Evolutionary conservation across 2,329 filamentous ascomycete species (phyloP).

Genomic region (Didymella exigua): DNA sequence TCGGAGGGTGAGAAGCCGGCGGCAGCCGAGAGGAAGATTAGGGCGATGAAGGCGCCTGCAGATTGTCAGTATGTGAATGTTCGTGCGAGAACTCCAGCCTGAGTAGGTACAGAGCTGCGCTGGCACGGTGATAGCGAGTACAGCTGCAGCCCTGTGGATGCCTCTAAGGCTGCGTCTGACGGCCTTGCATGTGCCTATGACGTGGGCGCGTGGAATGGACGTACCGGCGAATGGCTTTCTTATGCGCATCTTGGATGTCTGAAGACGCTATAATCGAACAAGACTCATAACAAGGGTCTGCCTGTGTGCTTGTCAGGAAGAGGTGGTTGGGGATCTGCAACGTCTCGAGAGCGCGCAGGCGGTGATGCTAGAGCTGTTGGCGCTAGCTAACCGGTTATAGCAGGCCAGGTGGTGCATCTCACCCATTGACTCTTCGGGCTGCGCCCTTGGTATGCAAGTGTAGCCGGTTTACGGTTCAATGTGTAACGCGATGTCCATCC

Average conservation of each 20-base stretch:
- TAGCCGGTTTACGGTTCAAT: not conserved
- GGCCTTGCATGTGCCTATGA: constrained; percentile 21
- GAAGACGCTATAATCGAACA: constrained; percentile 17
- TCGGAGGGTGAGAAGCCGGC: constrained; percentile 70
- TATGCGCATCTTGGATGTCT: constrained; percentile 70
- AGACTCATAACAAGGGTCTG: constrained; percentile 14
- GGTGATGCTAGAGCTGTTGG: constrained; percentile 11
- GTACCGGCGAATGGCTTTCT: constrained; percentile 86
- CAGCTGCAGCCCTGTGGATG: not conserved
- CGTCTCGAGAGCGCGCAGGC: constrained; percentile 6
- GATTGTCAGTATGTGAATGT: not conserved
- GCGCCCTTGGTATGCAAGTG: not conserved
- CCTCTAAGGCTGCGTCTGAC: not conserved
- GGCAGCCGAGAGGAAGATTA: constrained; percentile 69
- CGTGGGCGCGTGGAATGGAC: constrained; percentile 38
- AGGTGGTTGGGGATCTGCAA: constrained; percentile 15
- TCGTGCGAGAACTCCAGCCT: not conserved
- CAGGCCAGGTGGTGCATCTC: constrained; percentile 6
- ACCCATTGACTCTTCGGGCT: not conserved
- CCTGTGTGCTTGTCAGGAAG: not conserved
- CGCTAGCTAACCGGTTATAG: constrained; percentile 10
- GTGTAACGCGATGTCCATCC: not conserved
- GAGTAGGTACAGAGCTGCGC: not conserved
- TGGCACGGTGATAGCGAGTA: not conserved
- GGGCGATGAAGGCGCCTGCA: constrained; percentile 57